phyloP scores from a whole-genome alignment of 495 filamentous ascomycete species.

The Trichoderma reesei region DNA sequence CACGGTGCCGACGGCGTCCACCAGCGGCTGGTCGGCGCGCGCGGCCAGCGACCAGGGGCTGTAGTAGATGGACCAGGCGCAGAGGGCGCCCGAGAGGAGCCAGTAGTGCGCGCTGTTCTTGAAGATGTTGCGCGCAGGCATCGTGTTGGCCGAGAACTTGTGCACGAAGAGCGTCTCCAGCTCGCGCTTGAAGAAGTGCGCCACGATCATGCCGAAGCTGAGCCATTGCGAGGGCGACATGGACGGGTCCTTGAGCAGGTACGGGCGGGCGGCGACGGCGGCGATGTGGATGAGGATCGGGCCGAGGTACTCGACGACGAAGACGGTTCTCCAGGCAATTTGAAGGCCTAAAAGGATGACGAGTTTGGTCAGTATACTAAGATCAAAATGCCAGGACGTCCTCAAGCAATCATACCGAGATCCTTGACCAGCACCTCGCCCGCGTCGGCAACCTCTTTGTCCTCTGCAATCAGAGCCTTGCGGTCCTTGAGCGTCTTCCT shows the following conservation, averaged over 20 bases:
- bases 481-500: slow-evolving; percentile 50
- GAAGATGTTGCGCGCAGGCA: slow-evolving; percentile 80
- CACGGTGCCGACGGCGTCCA: slow-evolving; percentile 52
- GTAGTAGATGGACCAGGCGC: slow-evolving; percentile 73
- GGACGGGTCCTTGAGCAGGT: slow-evolving; percentile 39
- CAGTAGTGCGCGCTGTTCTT: slow-evolving; percentile 92
- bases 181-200: slow-evolving; percentile 94
- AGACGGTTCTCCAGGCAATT: slow-evolving; percentile 89
- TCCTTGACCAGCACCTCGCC: slow-evolving; percentile 85
- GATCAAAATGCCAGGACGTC: background rate
- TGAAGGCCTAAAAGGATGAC: slow-evolving; percentile 56
- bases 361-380: slow-evolving; percentile 3
- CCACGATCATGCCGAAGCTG: slow-evolving; percentile 55
- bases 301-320: slow-evolving; percentile 87
- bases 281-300: slow-evolving; percentile 79
- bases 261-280: slow-evolving; percentile 58
- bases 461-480: slow-evolving; percentile 44
- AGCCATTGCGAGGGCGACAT: slow-evolving; percentile 59
- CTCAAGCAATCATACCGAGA: slow-evolving; percentile 51
- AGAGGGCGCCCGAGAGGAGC: slow-evolving; percentile 68
- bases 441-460: slow-evolving; percentile 54
- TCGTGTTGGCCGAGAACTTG: slow-evolving; percentile 87
- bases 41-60: slow-evolving; percentile 54
- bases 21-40: slow-evolving; percentile 28
- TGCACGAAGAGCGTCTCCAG: slow-evolving; percentile 90